A percentile compares a stretch with the other conserved stretches of the same genome.
These are phyloP conservation scores for Mortierella sp. DNA, from an alignment of 371 early-diverging fungal genomes.

Conservation along the genomic window DNA sequence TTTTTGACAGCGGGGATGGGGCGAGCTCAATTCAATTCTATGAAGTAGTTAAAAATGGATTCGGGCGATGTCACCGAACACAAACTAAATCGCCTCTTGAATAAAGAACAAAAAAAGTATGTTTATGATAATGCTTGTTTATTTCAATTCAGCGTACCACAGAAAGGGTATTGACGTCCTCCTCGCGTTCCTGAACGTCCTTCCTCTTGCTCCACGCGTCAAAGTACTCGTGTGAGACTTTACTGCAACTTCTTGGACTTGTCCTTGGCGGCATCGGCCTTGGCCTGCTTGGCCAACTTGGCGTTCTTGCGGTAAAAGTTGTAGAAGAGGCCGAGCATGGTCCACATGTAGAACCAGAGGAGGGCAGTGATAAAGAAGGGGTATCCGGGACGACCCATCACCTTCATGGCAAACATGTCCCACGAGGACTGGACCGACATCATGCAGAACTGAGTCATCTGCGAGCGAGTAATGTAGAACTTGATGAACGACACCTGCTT, in stretches of 20 bases:
- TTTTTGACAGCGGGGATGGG: neutral
- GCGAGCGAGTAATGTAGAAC: conserved; percentile 69
- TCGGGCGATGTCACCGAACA: neutral
- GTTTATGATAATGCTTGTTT: neutral
- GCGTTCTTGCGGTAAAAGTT: conserved; percentile 67
- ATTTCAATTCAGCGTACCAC: neutral
- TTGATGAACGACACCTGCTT: conserved; percentile 67
- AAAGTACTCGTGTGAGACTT: neutral
- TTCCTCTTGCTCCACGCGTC: neutral
- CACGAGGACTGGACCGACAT: conserved; percentile 69
- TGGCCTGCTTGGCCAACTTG: conserved; percentile 51
- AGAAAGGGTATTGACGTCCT: neutral
- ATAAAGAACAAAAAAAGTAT: neutral
- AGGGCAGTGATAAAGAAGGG: conserved; percentile 63
- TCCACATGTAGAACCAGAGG: conserved; percentile 74
- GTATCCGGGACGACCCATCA: conserved; percentile 59
- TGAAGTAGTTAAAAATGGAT: neutral
- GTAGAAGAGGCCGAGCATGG: conserved; percentile 73
- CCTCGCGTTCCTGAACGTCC: neutral
- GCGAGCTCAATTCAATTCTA: neutral
- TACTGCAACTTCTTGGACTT: conserved; percentile 55
- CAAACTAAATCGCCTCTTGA: neutral
- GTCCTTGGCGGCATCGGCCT: conserved; percentile 47
- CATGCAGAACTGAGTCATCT: conserved; percentile 74
- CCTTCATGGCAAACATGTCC: conserved; percentile 57